These are phyloP conservation scores for Rhexocercosporidium sp. DNA, from an alignment of 2,329 filamentous ascomycete species.

Conservation along the genomic window DNA sequence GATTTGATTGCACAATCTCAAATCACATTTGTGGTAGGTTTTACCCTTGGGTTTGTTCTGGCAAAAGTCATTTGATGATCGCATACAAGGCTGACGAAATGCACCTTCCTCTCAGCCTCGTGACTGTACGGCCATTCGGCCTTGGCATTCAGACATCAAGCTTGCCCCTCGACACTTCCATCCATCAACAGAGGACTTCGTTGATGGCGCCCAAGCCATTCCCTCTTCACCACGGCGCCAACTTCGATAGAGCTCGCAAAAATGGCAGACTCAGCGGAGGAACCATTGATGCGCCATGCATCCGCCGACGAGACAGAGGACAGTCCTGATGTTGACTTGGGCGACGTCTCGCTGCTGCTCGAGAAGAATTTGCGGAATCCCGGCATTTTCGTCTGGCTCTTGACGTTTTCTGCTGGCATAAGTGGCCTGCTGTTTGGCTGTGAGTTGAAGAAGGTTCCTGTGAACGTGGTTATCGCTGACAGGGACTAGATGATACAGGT, in stretches of 20 bases:
- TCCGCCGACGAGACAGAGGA: conserved; percentile 23
- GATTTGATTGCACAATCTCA: too few relatives aligned
- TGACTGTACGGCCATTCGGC: background rate
- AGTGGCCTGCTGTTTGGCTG: conserved; percentile 73
- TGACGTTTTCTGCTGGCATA: conserved; percentile 69
- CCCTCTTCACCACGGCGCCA: conserved; percentile 15
- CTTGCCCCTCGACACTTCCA: conserved; percentile 4
- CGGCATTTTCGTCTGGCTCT: conserved; percentile 61
- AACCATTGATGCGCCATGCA: conserved; percentile 38
- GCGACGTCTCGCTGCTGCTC: conserved; percentile 35
- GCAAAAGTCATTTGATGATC: background rate
- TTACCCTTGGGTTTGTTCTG: too few relatives aligned
- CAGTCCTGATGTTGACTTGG: conserved; percentile 27
- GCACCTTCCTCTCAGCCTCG: background rate
- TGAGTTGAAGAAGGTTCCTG: conserved; percentile 44
- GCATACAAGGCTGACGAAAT: background rate
- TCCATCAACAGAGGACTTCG: background rate
- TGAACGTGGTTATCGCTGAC: background rate
- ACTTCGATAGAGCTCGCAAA: conserved; percentile 29
- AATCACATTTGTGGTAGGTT: too few relatives aligned
- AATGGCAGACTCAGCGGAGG: conserved; percentile 39
- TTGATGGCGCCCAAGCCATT: conserved; percentile 21
- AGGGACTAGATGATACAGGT: conserved; percentile 43
- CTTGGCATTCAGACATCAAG: background rate
- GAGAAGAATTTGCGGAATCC: conserved; percentile 40